Evolutionary conservation across 2,329 filamentous ascomycete genomes (phyloP), one percentile per base, ranked within the genome.

Genomic region (Diaporthe eres): DNA sequence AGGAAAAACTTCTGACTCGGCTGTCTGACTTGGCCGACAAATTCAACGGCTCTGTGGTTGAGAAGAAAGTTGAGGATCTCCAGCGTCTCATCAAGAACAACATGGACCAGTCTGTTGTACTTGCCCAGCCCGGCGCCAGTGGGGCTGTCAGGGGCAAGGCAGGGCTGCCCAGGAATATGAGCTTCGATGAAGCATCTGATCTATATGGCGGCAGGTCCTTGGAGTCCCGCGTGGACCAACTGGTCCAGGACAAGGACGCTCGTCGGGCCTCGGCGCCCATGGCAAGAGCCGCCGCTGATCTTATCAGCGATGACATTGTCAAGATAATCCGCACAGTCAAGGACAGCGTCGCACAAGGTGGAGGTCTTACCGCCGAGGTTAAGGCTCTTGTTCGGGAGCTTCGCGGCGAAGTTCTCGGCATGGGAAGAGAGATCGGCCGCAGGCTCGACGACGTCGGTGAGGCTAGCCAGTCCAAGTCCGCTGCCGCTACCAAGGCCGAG

Each of bases 331-430:
- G 93, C 77, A 93, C 93, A 75, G 94, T 98, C 82, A 98, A 98
- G 82, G 95, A 97, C 82, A 98, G 95, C 79, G 94, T 98, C 74
- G 90, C 94, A 0, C 94, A 98, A 83, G 92, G 94, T 55, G 96
- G 96, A 75, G 95, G 96, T 7, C 90, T 98, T 71, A 98, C 95
- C 2, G 95, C 95, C 74, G 95, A 98, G 82, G 95, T 98, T 78
- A 98, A 98, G 84, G 93, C 95, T 5, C 89, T 98, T 12, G 94
- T 98, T 12, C 93, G 95, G 34, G 96, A 98, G 81, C 89, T 98
- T 49, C 93, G 96, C 31, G 96, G 95, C 3, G 96, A 98, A 82
- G 95, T 98, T 12, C 88, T 98, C 6, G 96, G 95, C 4, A 98
- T 98, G 96, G 96, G 96, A 5, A 90, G 96, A 74, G 95, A 98